Conservation (phyloP, 352 stramenopile genomes). For the Phytopythium helicoides region DNA sequence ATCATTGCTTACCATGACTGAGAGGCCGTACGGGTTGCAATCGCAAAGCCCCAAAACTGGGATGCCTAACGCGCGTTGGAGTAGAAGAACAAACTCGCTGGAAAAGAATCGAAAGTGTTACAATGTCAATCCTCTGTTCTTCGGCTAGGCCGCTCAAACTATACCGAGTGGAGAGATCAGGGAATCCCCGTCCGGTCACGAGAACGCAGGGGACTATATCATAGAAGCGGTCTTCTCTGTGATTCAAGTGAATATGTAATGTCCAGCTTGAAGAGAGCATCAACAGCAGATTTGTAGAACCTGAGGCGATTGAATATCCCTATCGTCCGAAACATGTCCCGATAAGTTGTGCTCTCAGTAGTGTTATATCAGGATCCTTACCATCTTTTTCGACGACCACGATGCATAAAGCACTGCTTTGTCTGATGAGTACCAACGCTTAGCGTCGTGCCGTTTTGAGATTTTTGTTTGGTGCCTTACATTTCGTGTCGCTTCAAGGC, state of each 20-base stretch:
- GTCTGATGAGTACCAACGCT: slow-evolving; percentile 31
- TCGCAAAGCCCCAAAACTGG: slow-evolving; percentile 92
- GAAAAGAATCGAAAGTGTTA: neutral
- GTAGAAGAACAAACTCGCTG: slow-evolving; percentile 82
- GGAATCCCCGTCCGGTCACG: slow-evolving; percentile 92
- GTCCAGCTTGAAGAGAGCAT: too few species aligned
- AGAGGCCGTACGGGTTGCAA: slow-evolving; percentile 94
- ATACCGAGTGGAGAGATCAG: slow-evolving; percentile 91
- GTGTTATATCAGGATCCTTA: slow-evolving; percentile 16
- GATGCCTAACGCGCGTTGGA: slow-evolving; percentile 71
- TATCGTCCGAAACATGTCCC: slow-evolving; percentile 66
- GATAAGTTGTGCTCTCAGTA: slow-evolving; percentile 12
- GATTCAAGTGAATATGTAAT: too few species aligned
- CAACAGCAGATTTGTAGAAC: too few species aligned
- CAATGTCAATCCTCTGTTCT: too few species aligned
- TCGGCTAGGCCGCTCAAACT: too few species aligned
- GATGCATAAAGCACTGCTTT: slow-evolving; percentile 83
- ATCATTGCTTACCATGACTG: slow-evolving; percentile 76
- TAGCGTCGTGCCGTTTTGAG: neutral
- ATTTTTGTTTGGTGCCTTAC: slow-evolving; percentile 15
- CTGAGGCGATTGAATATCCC: slow-evolving; percentile 94
- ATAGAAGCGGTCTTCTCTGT: slow-evolving; percentile 86
- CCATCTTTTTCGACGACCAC: slow-evolving; percentile 96
- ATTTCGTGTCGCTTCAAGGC: slow-evolving; percentile 44
- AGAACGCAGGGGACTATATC: slow-evolving; percentile 89